Evolutionary conservation across 108 stramenopile genomes (phyloP).

Genomic region (Pseudonitzschia multistriata): DNA sequence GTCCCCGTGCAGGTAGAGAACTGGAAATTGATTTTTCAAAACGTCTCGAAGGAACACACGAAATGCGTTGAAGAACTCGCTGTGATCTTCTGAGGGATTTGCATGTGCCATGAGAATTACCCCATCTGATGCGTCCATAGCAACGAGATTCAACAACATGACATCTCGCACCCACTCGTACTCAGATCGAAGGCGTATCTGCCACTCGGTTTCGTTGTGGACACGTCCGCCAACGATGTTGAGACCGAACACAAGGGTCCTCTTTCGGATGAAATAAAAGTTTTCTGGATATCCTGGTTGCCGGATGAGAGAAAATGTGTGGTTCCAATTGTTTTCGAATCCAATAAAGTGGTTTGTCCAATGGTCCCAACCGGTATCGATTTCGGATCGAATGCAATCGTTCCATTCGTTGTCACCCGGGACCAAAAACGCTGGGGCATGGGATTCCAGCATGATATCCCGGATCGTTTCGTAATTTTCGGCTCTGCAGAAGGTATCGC

Average conservation of each 20-base stretch:
- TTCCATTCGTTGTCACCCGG: constrained; percentile 60
- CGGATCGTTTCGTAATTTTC: constrained; percentile 17
- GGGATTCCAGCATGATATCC: constrained; percentile 34
- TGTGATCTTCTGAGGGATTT: constrained; percentile 27
- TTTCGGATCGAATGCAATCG: constrained; percentile 39
- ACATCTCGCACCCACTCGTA: constrained; percentile 30
- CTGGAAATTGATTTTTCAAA: constrained; percentile 22
- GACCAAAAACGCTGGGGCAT: constrained; percentile 42
- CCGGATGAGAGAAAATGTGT: constrained; percentile 19
- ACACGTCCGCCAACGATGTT: constrained; percentile 49
- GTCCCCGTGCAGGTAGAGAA: constrained; percentile 49
- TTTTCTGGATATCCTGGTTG: constrained; percentile 27
- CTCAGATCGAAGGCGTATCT: constrained; percentile 15
- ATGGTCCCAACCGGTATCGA: constrained; percentile 23
- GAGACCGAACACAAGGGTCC: constrained; percentile 41
- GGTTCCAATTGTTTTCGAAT: constrained; percentile 46
- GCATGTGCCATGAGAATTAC: constrained; percentile 49
- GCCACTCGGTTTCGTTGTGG: constrained; percentile 32
- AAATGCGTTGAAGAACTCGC: constrained; percentile 34
- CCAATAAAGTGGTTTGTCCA: constrained; percentile 34
- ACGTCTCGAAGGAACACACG: constrained; percentile 21
- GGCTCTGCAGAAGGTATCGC: constrained; percentile 13
- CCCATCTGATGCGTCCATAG: constrained; percentile 8
- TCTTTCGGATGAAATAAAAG: constrained; percentile 45
- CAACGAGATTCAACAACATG: constrained; percentile 11